phyloP scores from a whole-genome alignment of 148 eudicot genomes.

The Suaeda aralocaspica region DNA sequence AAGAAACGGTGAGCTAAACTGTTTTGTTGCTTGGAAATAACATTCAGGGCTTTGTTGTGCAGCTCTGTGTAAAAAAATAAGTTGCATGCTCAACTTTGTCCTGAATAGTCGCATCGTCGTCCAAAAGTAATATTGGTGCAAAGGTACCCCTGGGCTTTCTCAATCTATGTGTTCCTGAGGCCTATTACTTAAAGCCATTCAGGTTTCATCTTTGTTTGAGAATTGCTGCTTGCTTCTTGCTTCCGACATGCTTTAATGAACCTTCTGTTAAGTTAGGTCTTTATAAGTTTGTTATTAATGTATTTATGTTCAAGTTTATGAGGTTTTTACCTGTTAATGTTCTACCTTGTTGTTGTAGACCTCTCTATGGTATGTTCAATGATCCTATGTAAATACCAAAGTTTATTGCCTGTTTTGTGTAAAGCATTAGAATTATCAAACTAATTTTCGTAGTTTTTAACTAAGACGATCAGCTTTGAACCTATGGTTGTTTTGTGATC shows the following conservation, averaged over 20 bases:
- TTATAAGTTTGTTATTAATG: neutral
- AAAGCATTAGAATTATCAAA: neutral
- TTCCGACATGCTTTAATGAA: neutral
- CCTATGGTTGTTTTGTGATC: neutral
- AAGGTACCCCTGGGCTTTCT: constrained; percentile 24
- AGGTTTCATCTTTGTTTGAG: neutral
- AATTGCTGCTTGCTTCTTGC: neutral
- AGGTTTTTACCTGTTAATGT: neutral
- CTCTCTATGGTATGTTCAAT: neutral
- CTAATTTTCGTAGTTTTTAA: neutral
- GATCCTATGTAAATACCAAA: neutral
- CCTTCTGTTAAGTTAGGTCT: neutral
- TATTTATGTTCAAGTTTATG: neutral
- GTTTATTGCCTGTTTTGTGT: neutral
- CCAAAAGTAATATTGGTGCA: constrained; percentile 5
- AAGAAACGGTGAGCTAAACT: constrained; percentile 27
- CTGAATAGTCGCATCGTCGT: neutral
- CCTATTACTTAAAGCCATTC: neutral
- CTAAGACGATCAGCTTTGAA: neutral
- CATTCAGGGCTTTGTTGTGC: neutral
- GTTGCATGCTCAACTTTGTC: constrained; percentile 4
- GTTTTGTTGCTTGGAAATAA: constrained; percentile 3
- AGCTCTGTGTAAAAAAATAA: neutral
- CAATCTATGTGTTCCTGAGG: neutral
- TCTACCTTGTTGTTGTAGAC: constrained; percentile 2